phyloP scores from a whole-genome alignment of 371 early-diverging fungal genomes.

The Capillidium rhysosporum region DNA sequence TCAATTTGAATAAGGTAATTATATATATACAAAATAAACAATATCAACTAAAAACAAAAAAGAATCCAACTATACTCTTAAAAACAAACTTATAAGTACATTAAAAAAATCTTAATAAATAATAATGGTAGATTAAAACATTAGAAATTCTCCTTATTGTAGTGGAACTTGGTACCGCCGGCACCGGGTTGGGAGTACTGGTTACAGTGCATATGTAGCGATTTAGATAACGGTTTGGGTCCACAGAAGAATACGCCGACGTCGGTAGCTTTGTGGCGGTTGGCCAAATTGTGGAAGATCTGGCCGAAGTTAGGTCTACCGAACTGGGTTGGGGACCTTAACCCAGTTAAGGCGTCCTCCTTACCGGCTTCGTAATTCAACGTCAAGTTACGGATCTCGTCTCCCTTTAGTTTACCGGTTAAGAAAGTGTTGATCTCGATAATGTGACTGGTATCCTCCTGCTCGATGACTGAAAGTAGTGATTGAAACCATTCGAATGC shows the following conservation, averaged over 20 bases:
- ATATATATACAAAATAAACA: too few species aligned
- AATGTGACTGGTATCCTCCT: slow-evolving; percentile 17
- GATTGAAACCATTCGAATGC: slow-evolving; percentile 55
- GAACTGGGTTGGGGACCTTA: slow-evolving; percentile 27
- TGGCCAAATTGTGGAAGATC: slow-evolving; percentile 21
- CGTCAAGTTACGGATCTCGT: slow-evolving; percentile 24
- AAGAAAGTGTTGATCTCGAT: slow-evolving; percentile 42
- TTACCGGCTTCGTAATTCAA: slow-evolving; percentile 21
- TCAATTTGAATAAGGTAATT: too few species aligned
- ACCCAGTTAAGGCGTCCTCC: slow-evolving; percentile 27
- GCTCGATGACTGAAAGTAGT: slow-evolving; percentile 32
- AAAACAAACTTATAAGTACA: too few species aligned
- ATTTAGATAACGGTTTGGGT: slow-evolving; percentile 21
- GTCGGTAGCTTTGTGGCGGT: slow-evolving; percentile 19
- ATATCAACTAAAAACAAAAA: too few species aligned
- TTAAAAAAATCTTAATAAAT: too few species aligned
- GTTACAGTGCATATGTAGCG: slow-evolving; percentile 13
- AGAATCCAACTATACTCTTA: too few species aligned
- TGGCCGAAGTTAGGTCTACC: slow-evolving; percentile 27
- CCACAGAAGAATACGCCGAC: slow-evolving; percentile 39
- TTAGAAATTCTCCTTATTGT: slow-evolving; percentile 7
- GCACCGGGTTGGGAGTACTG: slow-evolving; percentile 10
- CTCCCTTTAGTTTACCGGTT: slow-evolving; percentile 27
- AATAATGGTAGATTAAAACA: neutral
- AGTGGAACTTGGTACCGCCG: slow-evolving; percentile 8